A percentile compares a stretch with the other conserved stretches of the same genome.
phyloP scores from a whole-genome alignment of 2,329 filamentous ascomycete species.

The Colletotrichum lini region DNA sequence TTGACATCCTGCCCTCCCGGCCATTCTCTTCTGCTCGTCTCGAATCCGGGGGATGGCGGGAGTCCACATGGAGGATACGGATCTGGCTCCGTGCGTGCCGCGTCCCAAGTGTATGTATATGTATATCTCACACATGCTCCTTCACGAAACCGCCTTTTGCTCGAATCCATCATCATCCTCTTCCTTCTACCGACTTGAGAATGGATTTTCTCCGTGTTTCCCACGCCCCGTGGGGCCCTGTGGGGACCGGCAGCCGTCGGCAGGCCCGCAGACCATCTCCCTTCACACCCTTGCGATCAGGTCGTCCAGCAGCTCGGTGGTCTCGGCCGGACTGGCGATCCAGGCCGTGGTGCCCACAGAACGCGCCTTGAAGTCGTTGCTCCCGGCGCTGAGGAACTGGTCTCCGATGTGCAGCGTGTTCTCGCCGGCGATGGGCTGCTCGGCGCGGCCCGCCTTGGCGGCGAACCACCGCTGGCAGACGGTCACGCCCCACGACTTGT shows the following conservation, averaged over 20 bases:
- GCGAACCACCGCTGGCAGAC: conserved; percentile 93
- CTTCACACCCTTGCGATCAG: conserved; percentile 69
- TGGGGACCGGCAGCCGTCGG: neutral
- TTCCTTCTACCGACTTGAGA: neutral
- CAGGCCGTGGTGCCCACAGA: conserved; percentile 95
- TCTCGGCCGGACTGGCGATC: conserved; percentile 95
- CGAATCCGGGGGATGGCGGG: neutral
- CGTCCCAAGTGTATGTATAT: neutral
- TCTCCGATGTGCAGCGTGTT: conserved; percentile 96
- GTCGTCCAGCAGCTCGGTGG: conserved; percentile 90
- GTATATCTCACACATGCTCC: neutral
- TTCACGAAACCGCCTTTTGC: neutral
- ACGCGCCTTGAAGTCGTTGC: conserved; percentile 97
- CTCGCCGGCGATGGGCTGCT: conserved; percentile 73
- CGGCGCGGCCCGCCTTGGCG: conserved; percentile 61
- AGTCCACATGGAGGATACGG: neutral
- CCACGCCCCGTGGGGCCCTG: no score
- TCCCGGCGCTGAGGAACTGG: conserved; percentile 94
- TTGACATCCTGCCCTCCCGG: neutral
- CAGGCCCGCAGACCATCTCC: no score
- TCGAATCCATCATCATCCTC: neutral
- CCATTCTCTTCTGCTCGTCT: neutral
- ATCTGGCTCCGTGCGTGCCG: neutral
- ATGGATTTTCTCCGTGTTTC: no score
- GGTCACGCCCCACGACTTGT: conserved; percentile 96